These are phyloP conservation scores for Jackrogersella minutella DNA, from an alignment of 495 filamentous ascomycete genomes.

Conservation along the genomic window DNA sequence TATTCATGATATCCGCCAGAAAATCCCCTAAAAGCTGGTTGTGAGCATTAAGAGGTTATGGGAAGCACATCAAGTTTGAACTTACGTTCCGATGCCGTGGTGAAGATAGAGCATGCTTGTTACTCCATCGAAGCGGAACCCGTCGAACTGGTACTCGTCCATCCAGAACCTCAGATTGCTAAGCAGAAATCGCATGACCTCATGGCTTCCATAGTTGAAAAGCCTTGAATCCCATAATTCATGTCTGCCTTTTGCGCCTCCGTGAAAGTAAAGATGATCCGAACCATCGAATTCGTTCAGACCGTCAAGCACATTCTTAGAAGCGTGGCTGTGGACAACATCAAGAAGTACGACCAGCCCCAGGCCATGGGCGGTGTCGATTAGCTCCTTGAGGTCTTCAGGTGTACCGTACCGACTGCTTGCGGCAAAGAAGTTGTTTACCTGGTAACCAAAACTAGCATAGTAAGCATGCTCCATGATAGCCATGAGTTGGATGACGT, in stretches of 20 bases:
- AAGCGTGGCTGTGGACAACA: slow-evolving; percentile 97
- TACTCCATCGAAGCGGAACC: slow-evolving; percentile 97
- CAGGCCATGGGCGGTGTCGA: slow-evolving; percentile 92
- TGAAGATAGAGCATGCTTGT: slow-evolving; percentile 97
- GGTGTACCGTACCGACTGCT: slow-evolving; percentile 94
- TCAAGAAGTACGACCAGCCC: slow-evolving; percentile 93
- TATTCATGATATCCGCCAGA: slow-evolving; percentile 99
- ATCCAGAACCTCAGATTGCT: slow-evolving; percentile 99
- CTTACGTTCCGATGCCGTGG: slow-evolving; percentile 97
- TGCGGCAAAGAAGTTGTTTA: slow-evolving; percentile 98
- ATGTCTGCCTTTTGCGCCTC: slow-evolving; percentile 80
- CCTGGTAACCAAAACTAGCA: slow-evolving; percentile 97
- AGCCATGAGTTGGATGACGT: slow-evolving; percentile 98
- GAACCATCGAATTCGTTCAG: slow-evolving; percentile 94
- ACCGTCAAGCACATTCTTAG: slow-evolving; percentile 94
- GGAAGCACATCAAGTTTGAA: slow-evolving; percentile 38
- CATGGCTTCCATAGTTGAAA: slow-evolving; percentile 96
- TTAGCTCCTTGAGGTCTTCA: slow-evolving; percentile 94
- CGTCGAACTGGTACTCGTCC: slow-evolving; percentile 97
- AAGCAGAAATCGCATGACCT: slow-evolving; percentile 91
- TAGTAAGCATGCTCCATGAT: slow-evolving; percentile 99
- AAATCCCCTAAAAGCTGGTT: slow-evolving; percentile 72
- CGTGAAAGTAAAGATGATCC: slow-evolving; percentile 96
- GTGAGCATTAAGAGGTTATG: slow-evolving; percentile 1
- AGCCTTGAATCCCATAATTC: slow-evolving; percentile 95